phyloP scores from a whole-genome alignment of 2,329 filamentous ascomycete genomes.

The Sporothrix phasma region DNA sequence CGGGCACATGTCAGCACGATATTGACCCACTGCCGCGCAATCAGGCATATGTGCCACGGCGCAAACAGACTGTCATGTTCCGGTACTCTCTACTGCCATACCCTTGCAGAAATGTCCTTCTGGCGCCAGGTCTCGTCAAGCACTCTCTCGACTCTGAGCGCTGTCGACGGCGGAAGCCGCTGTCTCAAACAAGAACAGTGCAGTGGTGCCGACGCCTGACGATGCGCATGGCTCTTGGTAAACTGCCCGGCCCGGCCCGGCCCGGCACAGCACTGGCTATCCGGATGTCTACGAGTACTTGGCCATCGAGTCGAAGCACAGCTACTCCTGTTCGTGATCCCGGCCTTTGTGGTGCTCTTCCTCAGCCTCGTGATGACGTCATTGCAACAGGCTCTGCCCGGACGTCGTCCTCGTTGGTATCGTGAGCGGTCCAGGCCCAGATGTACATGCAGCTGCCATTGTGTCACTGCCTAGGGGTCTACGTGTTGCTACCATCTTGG shows the following conservation, averaged over 20 bases:
- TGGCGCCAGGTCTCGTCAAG: too few relatives aligned
- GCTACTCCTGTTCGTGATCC: neutral
- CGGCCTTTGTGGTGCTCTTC: too few relatives aligned
- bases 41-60: too few relatives aligned
- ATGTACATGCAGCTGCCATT: neutral
- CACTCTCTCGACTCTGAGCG: too few relatives aligned
- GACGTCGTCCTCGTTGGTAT: neutral
- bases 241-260: too few relatives aligned
- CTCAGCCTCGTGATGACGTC: slow-evolving; percentile 12
- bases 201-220: neutral
- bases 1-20: too few relatives aligned
- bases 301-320: too few relatives aligned
- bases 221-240: too few relatives aligned
- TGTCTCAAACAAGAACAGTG: neutral
- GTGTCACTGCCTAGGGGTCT: too few relatives aligned
- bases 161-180: too few relatives aligned
- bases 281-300: neutral
- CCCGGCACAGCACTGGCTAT: too few relatives aligned
- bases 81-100: neutral
- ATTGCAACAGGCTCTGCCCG: neutral
- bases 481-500: neutral
- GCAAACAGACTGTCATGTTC: neutral
- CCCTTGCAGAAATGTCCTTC: neutral
- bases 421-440: neutral
- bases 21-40: too few relatives aligned